phyloP scores from a whole-genome alignment of 345 rosid genomes.

The Clausena lansium region DNA sequence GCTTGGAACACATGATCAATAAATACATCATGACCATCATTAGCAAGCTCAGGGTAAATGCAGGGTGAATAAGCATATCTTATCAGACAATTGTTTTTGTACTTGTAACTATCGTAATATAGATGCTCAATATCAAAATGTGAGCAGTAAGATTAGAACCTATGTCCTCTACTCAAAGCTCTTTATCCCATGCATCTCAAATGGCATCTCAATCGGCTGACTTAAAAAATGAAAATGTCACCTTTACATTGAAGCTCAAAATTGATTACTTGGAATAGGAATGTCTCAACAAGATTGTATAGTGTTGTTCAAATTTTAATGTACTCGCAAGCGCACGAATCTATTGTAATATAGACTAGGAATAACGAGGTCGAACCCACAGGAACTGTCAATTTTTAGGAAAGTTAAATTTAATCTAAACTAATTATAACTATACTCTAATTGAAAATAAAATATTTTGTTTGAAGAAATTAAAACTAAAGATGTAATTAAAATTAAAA shows the following conservation, averaged over 20 bases:
- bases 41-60: not conserved
- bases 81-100: not conserved
- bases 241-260: not conserved
- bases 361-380: too few relatives aligned
- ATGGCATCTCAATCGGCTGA: not conserved
- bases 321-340: too few relatives aligned
- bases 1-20: too few relatives aligned
- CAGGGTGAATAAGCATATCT: not conserved
- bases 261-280: not conserved
- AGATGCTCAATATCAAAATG: not conserved
- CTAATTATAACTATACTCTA: too few relatives aligned
- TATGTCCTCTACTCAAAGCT: not conserved
- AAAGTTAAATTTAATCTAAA: too few relatives aligned
- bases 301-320: too few relatives aligned
- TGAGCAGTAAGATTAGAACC: not conserved
- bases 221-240: not conserved
- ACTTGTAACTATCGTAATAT: not conserved
- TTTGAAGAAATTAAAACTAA: too few relatives aligned
- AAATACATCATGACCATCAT: not conserved
- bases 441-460: too few relatives aligned
- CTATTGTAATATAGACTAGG: too few relatives aligned
- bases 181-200: not conserved
- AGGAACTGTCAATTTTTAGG: too few relatives aligned
- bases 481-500: too few relatives aligned
- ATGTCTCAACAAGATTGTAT: not conserved